Base-by-base conservation (phyloP, 2,329 filamentous ascomycete genomes). In the Botryotinia calthae region DNA sequence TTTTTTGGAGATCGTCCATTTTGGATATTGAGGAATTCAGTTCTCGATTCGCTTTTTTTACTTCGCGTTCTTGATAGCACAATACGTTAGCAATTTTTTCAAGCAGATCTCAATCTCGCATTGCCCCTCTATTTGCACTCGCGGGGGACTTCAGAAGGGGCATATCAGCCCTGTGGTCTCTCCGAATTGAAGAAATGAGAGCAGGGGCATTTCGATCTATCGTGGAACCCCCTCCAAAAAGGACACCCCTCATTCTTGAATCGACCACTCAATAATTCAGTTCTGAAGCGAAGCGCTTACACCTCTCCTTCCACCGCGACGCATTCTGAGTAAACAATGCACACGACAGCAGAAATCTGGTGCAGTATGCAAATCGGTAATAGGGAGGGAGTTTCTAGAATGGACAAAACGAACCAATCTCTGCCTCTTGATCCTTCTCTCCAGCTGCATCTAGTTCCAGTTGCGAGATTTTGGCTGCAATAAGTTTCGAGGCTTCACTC, bases 381-480 rank as follows among this genome's bases (percentile, higher is more conserved):
- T 71, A 58, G 61, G 59, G 46, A 51, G 40, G 59, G 59, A 64
- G 58, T 65, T 66, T 71, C 75, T 58, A 73, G 67, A 76, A 78
- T 58, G 75, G 77, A 74, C 70, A 73, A 68, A 58, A 87, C 90
- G 81, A 85, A 97, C 94, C 94, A 81, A 99, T 98, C 85, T 98
- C 96, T 74, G 92, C 89, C 84, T 98, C 95, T 83, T 98, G 94
- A 83, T 97, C 95, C 83, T 97, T 97, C 82, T 97, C 95, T 74
- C 94, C 93, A 18, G 94, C 94, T 67, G 92, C 93, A 86, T 98
- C 95, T 75, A 94, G 92, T 82, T 99, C 96, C 73, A 99, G 86
- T 84, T 98, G 96, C 34, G 94, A 95, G 81, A 99, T 98, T 81
- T 97, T 94, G 75, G 95, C 94, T 75, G 95, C 92, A 69, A 99